Evolutionary conservation across 2,329 filamentous ascomycete genomes (phyloP), one percentile per base, ranked within the genome.

Genomic region (Chrysoporthe puriensis): DNA sequence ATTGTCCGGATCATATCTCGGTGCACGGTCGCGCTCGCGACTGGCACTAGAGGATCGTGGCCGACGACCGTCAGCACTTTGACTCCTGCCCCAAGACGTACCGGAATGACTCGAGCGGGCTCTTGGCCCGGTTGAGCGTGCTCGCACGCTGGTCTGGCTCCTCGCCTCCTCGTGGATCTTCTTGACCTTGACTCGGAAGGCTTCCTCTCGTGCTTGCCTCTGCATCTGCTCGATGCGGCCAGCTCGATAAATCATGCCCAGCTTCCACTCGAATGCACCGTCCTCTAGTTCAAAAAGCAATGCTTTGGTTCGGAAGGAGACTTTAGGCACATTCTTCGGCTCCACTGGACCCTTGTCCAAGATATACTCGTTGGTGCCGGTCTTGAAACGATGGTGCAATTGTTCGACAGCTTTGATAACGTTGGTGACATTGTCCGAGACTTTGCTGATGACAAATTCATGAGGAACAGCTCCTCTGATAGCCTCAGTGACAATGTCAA

Each of bases 211-310:
- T 4, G 95, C 94, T 65, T 97, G 82, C 26, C 96, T 88, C 77
- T 98, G 96, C 76, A 91, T 90, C 78, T 98, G 95, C 77, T 99
- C 96, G 66, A 94, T 83, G 26, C 95, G 85, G 0, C 96, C 96
- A 58, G 93, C 88, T 43, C 95, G 90, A 77, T 98, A 99, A 63
- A 99, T 99, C 75, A 94, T 90, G 18, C 94, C 93, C 11, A 99
- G 83, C 76, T 97, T 98, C 92, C 94, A 99, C 77, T 99, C 96
- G 74, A 99, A 99, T 0, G 93, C 91, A 62, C 96, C 95, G 76
- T 99, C 96, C 79, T 99, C 96, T 46, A 99, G 84, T 75, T 98
- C 95, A 68, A 99, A 95, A 2, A 97, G 81, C 34, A 99, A 84
- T 5, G 91, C 92, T 73, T 92, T 91, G 65, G 91, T 91, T 63